These are phyloP conservation scores for Pittosporum tobira DNA, from an alignment of 129 eudicot genomes.

Conservation along the genomic window DNA sequence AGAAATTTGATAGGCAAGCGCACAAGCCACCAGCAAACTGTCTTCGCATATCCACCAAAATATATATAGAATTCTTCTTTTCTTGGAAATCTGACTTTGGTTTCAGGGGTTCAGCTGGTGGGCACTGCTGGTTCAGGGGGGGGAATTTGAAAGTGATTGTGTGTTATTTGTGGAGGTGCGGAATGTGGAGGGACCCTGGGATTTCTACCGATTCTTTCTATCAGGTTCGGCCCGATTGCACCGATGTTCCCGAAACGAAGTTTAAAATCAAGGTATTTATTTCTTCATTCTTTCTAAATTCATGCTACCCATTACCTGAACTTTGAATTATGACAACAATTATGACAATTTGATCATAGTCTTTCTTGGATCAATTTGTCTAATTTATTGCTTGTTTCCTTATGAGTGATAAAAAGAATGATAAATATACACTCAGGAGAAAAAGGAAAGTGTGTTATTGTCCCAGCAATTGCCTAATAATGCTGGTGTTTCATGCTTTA, in stretches of 20 bases:
- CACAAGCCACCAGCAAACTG: conserved; percentile 20
- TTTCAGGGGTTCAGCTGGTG: conserved; percentile 22
- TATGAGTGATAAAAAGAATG: background rate
- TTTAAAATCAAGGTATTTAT: conserved; percentile 71
- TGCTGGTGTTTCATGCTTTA: background rate
- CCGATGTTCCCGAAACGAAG: conserved; percentile 82
- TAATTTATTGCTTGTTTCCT: background rate
- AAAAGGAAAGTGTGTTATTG: too few species aligned
- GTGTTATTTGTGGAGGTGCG: background rate
- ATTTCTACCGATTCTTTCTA: conserved; percentile 71
- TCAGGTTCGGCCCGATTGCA: conserved; percentile 70
- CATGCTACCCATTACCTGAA: background rate
- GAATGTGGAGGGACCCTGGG: conserved; percentile 64
- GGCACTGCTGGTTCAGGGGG: conserved; percentile 6
- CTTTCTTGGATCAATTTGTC: background rate
- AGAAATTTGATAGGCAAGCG: conserved; percentile 5
- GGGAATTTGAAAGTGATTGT: background rate
- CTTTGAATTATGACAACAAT: background rate
- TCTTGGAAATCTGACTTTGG: conserved; percentile 29
- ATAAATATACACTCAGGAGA: background rate
- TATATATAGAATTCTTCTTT: background rate
- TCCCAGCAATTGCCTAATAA: background rate
- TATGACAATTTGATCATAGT: too few species aligned
- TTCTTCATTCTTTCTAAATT: background rate
- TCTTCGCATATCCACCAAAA: conserved; percentile 7